Evolutionary conservation across 805 yeast genomes (phyloP).

Genomic region (Saccharomyces eubayanus): DNA sequence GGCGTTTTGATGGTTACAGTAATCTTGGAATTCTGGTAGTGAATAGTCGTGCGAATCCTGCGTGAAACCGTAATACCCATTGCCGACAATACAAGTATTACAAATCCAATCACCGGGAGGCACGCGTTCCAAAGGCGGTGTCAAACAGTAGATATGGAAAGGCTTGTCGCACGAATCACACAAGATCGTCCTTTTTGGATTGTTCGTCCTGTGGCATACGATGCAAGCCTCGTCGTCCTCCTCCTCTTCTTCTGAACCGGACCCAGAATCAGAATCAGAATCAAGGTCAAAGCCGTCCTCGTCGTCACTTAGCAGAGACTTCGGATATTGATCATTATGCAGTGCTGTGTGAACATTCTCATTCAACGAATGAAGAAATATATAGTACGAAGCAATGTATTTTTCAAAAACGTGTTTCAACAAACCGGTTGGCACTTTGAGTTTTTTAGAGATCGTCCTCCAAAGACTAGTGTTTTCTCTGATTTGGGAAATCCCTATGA

Average conservation of each 20-base stretch:
- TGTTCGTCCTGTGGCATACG: conserved; percentile 40
- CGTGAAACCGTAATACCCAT: conserved; percentile 83
- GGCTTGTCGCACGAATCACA: conserved; percentile 72
- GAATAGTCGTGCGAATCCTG: conserved; percentile 51
- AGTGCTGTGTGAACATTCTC: conserved; percentile 3
- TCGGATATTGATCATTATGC: conserved; percentile 24
- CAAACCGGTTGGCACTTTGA: conserved; percentile 6
- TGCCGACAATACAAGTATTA: conserved; percentile 74
- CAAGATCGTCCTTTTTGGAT: conserved; percentile 41
- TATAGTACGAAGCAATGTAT: conserved; percentile 28
- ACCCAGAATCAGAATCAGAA: conserved; percentile 1
- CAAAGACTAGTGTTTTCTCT: conserved; percentile 22
- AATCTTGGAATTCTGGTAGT: conserved; percentile 51
- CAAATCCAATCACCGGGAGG: conserved; percentile 73
- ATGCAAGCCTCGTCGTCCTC: conserved; percentile 36
- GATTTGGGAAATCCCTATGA: conserved; percentile 1
- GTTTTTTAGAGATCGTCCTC: conserved; percentile 15
- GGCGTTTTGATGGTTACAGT: conserved; percentile 37
- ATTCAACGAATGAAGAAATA: conserved; percentile 22
- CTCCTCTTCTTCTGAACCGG: conserved; percentile 21
- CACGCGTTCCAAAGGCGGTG: conserved; percentile 42
- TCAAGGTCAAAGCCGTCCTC: conserved; percentile 2
- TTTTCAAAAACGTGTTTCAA: conserved; percentile 19
- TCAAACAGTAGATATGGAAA: conserved; percentile 50
- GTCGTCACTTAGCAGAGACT: conserved; percentile 27